Evolutionary conservation across 805 yeast species (phyloP).

Genomic region (Wickerhamiella slavikovae): DNA sequence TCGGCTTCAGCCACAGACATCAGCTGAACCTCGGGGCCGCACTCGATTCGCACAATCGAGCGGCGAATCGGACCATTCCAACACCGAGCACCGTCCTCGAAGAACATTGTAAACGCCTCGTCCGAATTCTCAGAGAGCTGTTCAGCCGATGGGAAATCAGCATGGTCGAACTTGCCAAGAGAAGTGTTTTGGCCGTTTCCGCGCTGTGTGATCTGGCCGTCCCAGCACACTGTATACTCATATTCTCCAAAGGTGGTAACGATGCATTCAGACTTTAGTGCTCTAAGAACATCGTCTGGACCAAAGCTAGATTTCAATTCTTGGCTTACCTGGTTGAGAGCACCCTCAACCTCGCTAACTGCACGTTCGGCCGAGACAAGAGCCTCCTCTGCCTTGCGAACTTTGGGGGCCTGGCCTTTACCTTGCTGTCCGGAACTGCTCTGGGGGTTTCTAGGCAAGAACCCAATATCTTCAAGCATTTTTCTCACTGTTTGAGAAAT

Average conservation of each 20-base stretch:
- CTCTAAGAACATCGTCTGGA: conserved; percentile 40
- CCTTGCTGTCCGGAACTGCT: no score
- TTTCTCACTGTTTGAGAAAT: neutral
- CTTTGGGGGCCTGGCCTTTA: neutral
- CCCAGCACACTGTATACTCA: conserved; percentile 40
- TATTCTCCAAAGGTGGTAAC: conserved; percentile 42
- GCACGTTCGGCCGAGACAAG: conserved; percentile 6
- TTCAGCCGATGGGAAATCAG: conserved; percentile 13
- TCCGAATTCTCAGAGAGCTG: conserved; percentile 28
- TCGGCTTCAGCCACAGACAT: conserved; percentile 71
- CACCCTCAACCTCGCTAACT: conserved; percentile 7
- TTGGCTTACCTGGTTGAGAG: conserved; percentile 6
- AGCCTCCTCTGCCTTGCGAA: conserved; percentile 2
- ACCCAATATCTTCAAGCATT: neutral
- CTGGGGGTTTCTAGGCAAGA: no score
- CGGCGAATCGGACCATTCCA: conserved; percentile 88
- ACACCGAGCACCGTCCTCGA: conserved; percentile 51
- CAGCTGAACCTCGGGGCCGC: conserved; percentile 40
- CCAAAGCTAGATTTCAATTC: conserved; percentile 25
- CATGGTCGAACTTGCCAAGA: conserved; percentile 26
- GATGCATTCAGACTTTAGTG: conserved; percentile 31
- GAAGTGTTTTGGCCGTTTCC: conserved; percentile 26
- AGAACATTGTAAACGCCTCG: conserved; percentile 21
- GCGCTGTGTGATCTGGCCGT: conserved; percentile 36
- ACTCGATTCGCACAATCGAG: conserved; percentile 39